A percentile compares a stretch with the other conserved stretches of the same genome.
phyloP scores from a whole-genome alignment of 495 filamentous ascomycete species.

The Aspergillus olivimuriae region DNA sequence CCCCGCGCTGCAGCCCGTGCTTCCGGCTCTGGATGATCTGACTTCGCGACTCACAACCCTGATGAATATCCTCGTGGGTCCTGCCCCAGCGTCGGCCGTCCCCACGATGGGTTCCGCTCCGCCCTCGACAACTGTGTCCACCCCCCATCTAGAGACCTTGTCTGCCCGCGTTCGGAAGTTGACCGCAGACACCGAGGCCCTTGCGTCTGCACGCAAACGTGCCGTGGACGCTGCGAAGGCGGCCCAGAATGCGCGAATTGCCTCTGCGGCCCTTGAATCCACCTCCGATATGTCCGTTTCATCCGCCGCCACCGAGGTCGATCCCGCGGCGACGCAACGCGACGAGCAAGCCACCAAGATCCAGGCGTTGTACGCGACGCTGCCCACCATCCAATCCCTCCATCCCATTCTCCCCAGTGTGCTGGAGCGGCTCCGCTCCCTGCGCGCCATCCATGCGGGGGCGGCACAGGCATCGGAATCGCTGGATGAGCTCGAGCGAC shows the following conservation, averaged over 20 bases:
- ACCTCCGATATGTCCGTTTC: constrained; percentile 37
- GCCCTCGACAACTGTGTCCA: constrained; percentile 24
- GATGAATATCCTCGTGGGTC: constrained; percentile 37
- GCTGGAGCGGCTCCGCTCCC: constrained; percentile 75
- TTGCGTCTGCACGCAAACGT: constrained; percentile 64
- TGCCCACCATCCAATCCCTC: constrained; percentile 84
- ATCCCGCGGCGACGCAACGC: constrained; percentile 25
- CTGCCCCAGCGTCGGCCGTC: constrained; percentile 25
- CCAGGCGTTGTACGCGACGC: constrained; percentile 82
- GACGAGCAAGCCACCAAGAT: constrained; percentile 77
- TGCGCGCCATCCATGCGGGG: constrained; percentile 79
- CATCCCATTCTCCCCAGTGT: constrained; percentile 79
- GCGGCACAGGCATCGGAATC: constrained; percentile 80
- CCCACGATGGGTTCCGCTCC: constrained; percentile 14
- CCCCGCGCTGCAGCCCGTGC: constrained; percentile 67
- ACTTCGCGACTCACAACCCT: constrained; percentile 39
- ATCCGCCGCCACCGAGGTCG: constrained; percentile 41
- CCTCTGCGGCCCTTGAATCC: constrained; percentile 33
- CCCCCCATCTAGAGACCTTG: constrained; percentile 60
- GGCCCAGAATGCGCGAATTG: constrained; percentile 52
- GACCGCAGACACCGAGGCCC: constrained; percentile 69
- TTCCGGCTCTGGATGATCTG: constrained; percentile 67
- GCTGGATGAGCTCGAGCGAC: constrained; percentile 66
- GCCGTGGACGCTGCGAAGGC: constrained; percentile 64
- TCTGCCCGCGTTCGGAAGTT: constrained; percentile 67